Conservation (phyloP, 2,329 filamentous ascomycete species). For the Dactylellina drechsleri region DNA sequence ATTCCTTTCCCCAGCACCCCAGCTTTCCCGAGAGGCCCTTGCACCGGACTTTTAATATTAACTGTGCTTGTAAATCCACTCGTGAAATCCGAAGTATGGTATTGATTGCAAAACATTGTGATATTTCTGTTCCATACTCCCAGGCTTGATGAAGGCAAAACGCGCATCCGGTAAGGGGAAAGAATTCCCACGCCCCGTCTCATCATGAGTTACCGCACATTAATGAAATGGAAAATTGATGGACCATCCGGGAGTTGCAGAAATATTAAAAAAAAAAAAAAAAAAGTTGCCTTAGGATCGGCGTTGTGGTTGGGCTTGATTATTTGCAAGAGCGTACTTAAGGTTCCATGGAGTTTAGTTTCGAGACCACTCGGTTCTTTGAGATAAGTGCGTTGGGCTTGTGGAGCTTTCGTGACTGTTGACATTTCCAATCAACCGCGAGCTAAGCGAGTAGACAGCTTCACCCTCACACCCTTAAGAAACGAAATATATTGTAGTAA, state of each 20-base stretch:
- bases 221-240: not conserved
- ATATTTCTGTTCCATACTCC: not conserved
- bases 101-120: slow-evolving; percentile 5
- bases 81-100: slow-evolving; percentile 56
- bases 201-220: slow-evolving; percentile 25
- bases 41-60: slow-evolving; percentile 52
- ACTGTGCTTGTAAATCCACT: slow-evolving; percentile 56
- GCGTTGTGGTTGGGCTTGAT: too few species aligned
- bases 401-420: too few species aligned
- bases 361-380: too few species aligned
- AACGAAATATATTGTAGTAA: too few species aligned
- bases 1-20: slow-evolving; percentile 48
- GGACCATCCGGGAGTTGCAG: not conserved
- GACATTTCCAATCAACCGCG: too few species aligned
- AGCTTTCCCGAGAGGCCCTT: slow-evolving; percentile 55
- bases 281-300: too few species aligned
- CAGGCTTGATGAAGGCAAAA: slow-evolving; percentile 3
- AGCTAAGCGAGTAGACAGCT: too few species aligned
- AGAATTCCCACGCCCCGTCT: slow-evolving; percentile 29
- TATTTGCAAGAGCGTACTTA: too few species aligned
- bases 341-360: too few species aligned
- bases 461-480: too few species aligned
- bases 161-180: slow-evolving; percentile 13
- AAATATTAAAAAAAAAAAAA: too few species aligned
- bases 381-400: too few species aligned